Evolutionary conservation across 495 filamentous ascomycete genomes (phyloP).

Genomic region (Penicillium cosmopolitanum): DNA sequence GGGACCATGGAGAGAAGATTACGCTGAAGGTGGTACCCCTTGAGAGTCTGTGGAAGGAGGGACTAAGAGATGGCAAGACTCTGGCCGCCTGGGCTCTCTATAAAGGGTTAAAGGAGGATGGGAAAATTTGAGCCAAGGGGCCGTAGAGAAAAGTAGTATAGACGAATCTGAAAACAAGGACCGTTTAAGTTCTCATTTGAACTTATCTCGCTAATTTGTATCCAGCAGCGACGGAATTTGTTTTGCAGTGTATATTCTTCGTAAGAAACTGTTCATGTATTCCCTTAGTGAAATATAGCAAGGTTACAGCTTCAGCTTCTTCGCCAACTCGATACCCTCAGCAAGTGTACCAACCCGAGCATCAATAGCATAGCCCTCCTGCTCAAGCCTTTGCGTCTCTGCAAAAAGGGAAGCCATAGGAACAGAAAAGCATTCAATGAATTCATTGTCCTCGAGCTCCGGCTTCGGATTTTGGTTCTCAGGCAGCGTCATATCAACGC

Average conservation of each 20-base stretch:
- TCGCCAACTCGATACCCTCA: constrained; percentile 81
- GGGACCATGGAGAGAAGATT: constrained; percentile 83
- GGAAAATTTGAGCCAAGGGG: constrained; percentile 51
- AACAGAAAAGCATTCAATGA: constrained; percentile 82
- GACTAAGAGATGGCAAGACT: constrained; percentile 76
- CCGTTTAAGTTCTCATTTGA: not conserved
- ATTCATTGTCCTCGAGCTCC: constrained; percentile 83
- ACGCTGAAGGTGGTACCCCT: constrained; percentile 73
- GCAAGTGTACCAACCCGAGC: constrained; percentile 82
- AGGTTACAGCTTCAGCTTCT: constrained; percentile 48
- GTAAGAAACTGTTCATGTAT: no score
- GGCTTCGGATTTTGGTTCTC: constrained; percentile 72
- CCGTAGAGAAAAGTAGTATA: not conserved
- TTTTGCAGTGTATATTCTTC: no score
- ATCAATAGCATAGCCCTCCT: constrained; percentile 81
- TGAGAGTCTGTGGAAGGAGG: constrained; percentile 76
- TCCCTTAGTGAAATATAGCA: not conserved
- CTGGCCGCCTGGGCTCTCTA: constrained; percentile 79
- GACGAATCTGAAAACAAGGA: not conserved
- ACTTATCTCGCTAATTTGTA: not conserved
- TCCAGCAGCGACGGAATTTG: not conserved
- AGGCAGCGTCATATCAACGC: constrained; percentile 70
- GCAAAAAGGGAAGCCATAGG: constrained; percentile 66
- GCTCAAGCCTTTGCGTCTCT: constrained; percentile 68
- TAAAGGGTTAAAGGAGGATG: constrained; percentile 68